Percentiles rank a stretch among this genome's conserved stretches.
Conservation (phyloP, 257 asterid species). For the Henckelia pumila region DNA sequence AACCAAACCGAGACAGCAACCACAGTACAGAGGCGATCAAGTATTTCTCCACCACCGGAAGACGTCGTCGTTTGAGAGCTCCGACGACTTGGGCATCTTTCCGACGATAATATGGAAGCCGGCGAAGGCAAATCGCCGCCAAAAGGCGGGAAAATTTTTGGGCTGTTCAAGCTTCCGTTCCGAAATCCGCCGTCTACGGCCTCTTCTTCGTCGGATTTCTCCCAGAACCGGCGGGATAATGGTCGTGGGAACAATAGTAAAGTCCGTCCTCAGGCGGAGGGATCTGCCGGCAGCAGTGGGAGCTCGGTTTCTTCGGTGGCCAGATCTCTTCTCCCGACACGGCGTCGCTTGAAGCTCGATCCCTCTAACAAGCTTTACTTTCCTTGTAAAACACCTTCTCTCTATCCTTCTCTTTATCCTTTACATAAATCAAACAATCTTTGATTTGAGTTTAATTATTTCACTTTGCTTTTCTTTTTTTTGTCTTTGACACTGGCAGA, state of each 20-base stretch:
- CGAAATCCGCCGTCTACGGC: slow-evolving; percentile 30
- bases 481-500: slow-evolving; percentile 39
- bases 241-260: slow-evolving; percentile 25
- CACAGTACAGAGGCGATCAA: too few relatives aligned
- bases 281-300: slow-evolving; percentile 48
- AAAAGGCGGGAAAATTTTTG: slow-evolving; percentile 39
- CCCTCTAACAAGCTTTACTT: slow-evolving; percentile 83
- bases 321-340: slow-evolving; percentile 78
- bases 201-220: slow-evolving; percentile 18
- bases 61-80: not conserved
- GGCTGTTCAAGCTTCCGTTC: slow-evolving; percentile 43
- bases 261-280: slow-evolving; percentile 39
- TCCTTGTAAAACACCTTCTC: slow-evolving; percentile 56
- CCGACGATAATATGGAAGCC: slow-evolving; percentile 33
- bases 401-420: too few relatives aligned
- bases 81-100: not conserved
- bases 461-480: not conserved
- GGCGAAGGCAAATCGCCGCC: slow-evolving; percentile 29
- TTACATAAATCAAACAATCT: too few relatives aligned
- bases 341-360: slow-evolving; percentile 95
- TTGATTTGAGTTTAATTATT: too few relatives aligned
- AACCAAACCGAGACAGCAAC: too few relatives aligned
- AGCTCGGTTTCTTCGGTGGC: slow-evolving; percentile 79
- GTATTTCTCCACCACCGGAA: too few relatives aligned
- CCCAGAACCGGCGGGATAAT: slow-evolving; percentile 10